Percentiles rank a stretch among this genome's conserved stretches.
These are phyloP conservation scores for Cladosporium sp. DNA, from an alignment of 2,329 filamentous ascomycete genomes.

Conservation along the genomic window DNA sequence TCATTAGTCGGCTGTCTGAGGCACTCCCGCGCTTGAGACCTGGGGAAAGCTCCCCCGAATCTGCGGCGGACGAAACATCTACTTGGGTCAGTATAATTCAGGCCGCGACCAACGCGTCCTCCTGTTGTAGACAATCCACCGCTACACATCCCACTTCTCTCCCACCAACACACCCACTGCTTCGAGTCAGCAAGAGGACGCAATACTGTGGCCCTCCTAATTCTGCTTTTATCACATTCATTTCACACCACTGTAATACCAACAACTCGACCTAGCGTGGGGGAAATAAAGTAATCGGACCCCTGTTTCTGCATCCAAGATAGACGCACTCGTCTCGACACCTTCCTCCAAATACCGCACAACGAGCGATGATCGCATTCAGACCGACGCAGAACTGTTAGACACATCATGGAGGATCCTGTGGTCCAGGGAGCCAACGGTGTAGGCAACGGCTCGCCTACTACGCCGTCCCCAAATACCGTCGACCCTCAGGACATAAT, in stretches of 20 bases:
- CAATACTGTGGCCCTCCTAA: slow-evolving; percentile 3
- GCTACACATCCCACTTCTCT: neutral
- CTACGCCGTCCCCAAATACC: slow-evolving; percentile 22
- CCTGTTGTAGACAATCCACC: neutral
- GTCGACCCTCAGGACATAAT: slow-evolving; percentile 47
- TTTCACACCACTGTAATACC: neutral
- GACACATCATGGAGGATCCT: slow-evolving; percentile 34
- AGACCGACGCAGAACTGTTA: neutral
- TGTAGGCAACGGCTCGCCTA: slow-evolving; percentile 29
- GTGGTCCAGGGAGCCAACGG: slow-evolving; percentile 33
- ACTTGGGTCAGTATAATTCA: neutral
- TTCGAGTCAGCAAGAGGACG: slow-evolving; percentile 4
- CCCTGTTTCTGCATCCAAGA: slow-evolving; percentile 7
- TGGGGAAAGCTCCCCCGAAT: no score
- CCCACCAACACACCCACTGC: neutral
- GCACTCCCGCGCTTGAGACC: no score
- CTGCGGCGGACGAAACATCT: neutral
- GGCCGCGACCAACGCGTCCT: slow-evolving; percentile 9
- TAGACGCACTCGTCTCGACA: slow-evolving; percentile 1
- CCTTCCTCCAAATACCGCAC: neutral
- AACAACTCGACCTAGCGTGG: neutral
- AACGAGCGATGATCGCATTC: slow-evolving; percentile 1
- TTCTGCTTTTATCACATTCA: neutral
- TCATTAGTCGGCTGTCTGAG: no score
- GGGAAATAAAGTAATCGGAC: slow-evolving; percentile 2